These are phyloP conservation scores for Isabelozyma pseudorhagii DNA, from an alignment of 805 yeast species.

Conservation along the genomic window DNA sequence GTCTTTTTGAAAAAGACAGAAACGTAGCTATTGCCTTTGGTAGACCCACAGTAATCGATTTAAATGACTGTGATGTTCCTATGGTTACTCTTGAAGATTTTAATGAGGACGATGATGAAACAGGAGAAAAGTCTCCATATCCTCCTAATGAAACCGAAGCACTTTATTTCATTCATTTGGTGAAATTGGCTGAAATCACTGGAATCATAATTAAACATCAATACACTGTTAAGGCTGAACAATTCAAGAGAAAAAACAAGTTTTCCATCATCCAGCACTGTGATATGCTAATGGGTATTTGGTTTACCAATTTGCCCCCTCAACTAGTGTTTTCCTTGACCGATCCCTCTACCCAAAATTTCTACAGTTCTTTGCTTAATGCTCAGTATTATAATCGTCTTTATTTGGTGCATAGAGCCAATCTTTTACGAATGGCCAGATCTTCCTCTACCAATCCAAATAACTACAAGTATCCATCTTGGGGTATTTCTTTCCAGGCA, in stretches of 20 bases:
- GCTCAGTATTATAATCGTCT: slow-evolving; percentile 72
- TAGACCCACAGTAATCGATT: slow-evolving; percentile 63
- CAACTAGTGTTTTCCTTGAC: slow-evolving; percentile 60
- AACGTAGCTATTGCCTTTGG: slow-evolving; percentile 71
- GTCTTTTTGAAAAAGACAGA: slow-evolving; percentile 67
- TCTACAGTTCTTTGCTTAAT: slow-evolving; percentile 57
- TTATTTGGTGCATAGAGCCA: slow-evolving; percentile 68
- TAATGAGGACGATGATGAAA: slow-evolving; percentile 41
- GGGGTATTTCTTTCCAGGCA: slow-evolving; percentile 81
- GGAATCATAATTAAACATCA: slow-evolving; percentile 69
- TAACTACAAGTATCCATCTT: slow-evolving; percentile 58
- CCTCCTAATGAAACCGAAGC: slow-evolving; percentile 48
- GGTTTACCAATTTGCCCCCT: slow-evolving; percentile 68
- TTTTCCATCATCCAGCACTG: slow-evolving; percentile 57
- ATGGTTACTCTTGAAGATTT: slow-evolving; percentile 68
- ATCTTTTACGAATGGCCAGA: slow-evolving; percentile 50
- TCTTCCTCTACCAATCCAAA: slow-evolving; percentile 37
- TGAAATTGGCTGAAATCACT: slow-evolving; percentile 67
- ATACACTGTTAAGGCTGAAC: slow-evolving; percentile 66
- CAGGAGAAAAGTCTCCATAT: slow-evolving; percentile 31
- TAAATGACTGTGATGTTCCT: slow-evolving; percentile 75
- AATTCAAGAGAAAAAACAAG: slow-evolving; percentile 41
- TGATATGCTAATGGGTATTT: slow-evolving; percentile 72
- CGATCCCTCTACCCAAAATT: slow-evolving; percentile 51
- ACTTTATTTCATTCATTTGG: slow-evolving; percentile 56